Evolutionary conservation across 208 protist genomes (phyloP).

Genomic region (Leptomonas pyrrhocoris): DNA sequence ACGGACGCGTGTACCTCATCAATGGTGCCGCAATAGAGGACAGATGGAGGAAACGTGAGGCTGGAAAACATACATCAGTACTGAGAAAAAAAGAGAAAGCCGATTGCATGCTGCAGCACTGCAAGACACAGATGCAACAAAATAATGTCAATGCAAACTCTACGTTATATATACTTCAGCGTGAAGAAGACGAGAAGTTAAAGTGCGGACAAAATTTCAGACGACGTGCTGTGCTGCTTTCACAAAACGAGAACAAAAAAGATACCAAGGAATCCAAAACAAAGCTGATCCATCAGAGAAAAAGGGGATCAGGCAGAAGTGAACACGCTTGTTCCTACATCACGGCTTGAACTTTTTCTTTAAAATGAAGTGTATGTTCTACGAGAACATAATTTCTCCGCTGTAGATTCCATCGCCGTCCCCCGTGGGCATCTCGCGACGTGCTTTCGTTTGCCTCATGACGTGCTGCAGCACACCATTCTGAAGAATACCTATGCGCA

Average conservation of each 20-base stretch:
- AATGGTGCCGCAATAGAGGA: too few species aligned
- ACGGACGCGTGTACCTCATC: too few species aligned
- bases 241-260: background rate
- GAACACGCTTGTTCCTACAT: background rate
- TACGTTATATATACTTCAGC: too few species aligned
- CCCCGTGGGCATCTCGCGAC: constrained; percentile 42
- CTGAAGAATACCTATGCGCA: constrained; percentile 90
- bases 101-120: too few species aligned
- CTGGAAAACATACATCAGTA: too few species aligned
- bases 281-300: background rate
- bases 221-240: background rate
- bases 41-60: too few species aligned
- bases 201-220: background rate
- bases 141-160: too few species aligned
- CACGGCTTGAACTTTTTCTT: too few species aligned
- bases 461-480: constrained; percentile 89
- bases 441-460: constrained; percentile 78
- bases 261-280: background rate
- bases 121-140: too few species aligned
- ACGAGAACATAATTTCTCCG: constrained; percentile 30
- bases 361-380: background rate
- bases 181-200: background rate
- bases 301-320: background rate
- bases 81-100: too few species aligned
- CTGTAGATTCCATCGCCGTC: constrained; percentile 28